Percentiles rank a stretch among this genome's conserved stretches.
These are phyloP conservation scores for Phoma sp. DNA, from an alignment of 2,329 filamentous ascomycete species.

Conservation along the genomic window DNA sequence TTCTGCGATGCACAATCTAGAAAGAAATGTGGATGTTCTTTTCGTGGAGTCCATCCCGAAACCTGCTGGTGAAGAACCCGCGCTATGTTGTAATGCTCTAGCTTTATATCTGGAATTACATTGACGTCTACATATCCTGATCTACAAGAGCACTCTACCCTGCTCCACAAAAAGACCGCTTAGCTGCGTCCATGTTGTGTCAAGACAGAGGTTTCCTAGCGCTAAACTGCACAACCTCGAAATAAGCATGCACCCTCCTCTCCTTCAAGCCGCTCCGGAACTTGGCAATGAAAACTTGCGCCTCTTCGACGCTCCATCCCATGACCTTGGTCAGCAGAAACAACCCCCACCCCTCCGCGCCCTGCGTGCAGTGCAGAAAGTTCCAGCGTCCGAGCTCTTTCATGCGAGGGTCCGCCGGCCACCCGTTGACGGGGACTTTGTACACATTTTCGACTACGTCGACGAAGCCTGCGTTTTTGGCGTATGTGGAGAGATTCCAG, in stretches of 20 bases:
- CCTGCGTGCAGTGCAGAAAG: constrained; percentile 35
- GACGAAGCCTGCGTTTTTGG: constrained; percentile 34
- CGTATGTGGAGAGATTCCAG: constrained; percentile 33
- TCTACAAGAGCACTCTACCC: no score
- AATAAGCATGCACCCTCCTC: constrained; percentile 42
- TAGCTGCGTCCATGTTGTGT: no score
- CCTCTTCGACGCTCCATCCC: constrained; percentile 50
- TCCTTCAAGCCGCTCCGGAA: constrained; percentile 40
- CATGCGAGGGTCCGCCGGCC: constrained; percentile 37
- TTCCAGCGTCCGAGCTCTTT: constrained; percentile 46
- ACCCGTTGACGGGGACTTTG: constrained; percentile 39
- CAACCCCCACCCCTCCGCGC: constrained; percentile 38
- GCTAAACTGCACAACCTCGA: constrained; percentile 28
- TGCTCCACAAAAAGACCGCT: background rate
- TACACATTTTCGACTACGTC: constrained; percentile 37
- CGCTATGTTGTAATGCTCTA: no score
- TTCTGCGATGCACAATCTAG: no score
- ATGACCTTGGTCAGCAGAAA: constrained; percentile 37
- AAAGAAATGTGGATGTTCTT: no score
- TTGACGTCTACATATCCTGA: no score
- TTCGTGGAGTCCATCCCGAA: no score
- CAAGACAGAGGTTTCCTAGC: constrained; percentile 7
- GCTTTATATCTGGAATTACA: no score
- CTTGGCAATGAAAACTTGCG: constrained; percentile 51
- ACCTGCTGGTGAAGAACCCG: no score